These are phyloP conservation scores for Paraconiothyrium brasiliense DNA, from an alignment of 2,329 filamentous ascomycete genomes.

Conservation along the genomic window DNA sequence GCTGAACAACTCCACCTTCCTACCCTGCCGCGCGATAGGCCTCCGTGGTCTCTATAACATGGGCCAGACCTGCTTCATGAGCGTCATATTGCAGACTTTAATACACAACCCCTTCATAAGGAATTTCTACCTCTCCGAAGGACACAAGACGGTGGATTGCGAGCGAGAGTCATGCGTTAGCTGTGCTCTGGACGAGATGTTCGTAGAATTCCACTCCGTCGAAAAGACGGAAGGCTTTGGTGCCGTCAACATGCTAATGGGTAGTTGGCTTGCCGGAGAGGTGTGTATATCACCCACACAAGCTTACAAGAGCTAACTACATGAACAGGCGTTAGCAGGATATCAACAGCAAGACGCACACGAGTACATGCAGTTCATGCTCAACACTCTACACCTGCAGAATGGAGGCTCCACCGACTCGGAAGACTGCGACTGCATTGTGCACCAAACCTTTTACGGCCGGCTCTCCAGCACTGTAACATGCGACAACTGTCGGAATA, in stretches of 20 bases:
- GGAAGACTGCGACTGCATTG: conserved; percentile 79
- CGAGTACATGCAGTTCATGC: conserved; percentile 95
- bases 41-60: conserved; percentile 95
- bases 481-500: conserved; percentile 85
- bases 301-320: conserved; percentile 13
- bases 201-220: conserved; percentile 70
- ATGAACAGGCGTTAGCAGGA: conserved; percentile 66
- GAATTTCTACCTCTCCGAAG: conserved; percentile 91
- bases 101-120: conserved; percentile 92
- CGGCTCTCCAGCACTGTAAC: conserved; percentile 90
- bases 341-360: conserved; percentile 97
- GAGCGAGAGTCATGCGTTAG: conserved; percentile 64
- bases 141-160: conserved; percentile 83
- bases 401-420: conserved; percentile 68
- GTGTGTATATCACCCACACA: conserved; percentile 61
- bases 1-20: conserved; percentile 77
- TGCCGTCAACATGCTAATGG: conserved; percentile 86
- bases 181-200: conserved; percentile 70
- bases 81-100: conserved; percentile 91
- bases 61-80: conserved; percentile 98
- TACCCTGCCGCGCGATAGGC: conserved; percentile 86
- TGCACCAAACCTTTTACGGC: conserved; percentile 94
- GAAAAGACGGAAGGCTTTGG: conserved; percentile 90
- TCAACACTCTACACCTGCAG: conserved; percentile 85
- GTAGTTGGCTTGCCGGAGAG: conserved; percentile 85